Conservation (phyloP, 2,329 filamentous ascomycete species). For the Cercospora berteroae region DNA sequence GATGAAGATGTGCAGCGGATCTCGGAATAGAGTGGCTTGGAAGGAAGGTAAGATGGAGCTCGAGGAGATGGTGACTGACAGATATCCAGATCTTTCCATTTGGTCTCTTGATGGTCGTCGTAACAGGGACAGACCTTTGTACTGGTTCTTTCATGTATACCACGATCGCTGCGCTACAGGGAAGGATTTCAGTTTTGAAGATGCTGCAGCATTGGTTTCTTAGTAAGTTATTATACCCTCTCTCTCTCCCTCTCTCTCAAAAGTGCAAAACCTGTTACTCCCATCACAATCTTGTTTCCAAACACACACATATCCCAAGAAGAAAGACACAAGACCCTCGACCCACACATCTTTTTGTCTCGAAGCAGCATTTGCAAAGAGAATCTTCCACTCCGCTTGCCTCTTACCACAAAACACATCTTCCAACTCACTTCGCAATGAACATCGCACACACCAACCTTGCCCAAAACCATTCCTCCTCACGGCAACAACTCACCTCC, state of each 20-base stretch:
- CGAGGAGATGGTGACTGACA: too few relatives aligned
- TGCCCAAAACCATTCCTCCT: background rate
- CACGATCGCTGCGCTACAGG: constrained; percentile 46
- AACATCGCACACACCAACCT: background rate
- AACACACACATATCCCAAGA: too few relatives aligned
- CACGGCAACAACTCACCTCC: background rate
- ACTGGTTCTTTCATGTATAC: constrained; percentile 42
- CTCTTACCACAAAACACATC: background rate
- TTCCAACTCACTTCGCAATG: background rate
- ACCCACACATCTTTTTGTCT: too few relatives aligned
- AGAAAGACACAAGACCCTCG: too few relatives aligned
- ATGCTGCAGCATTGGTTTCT: constrained; percentile 33
- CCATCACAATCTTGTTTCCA: too few relatives aligned
- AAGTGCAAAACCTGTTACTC: too few relatives aligned
- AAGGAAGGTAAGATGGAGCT: too few relatives aligned
- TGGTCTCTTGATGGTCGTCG: constrained; percentile 35
- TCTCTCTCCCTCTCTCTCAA: too few relatives aligned
- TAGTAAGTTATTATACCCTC: too few relatives aligned
- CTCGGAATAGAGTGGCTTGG: too few relatives aligned
- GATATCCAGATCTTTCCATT: constrained; percentile 36
- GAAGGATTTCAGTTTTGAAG: constrained; percentile 33
- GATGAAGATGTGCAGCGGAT: too few relatives aligned
- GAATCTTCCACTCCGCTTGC: background rate
- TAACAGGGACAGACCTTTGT: constrained; percentile 38
- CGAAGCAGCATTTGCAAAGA: background rate